Evolutionary conservation across 176 grass and related monocot species (phyloP).

Genomic region (Aegilops bicornis): DNA sequence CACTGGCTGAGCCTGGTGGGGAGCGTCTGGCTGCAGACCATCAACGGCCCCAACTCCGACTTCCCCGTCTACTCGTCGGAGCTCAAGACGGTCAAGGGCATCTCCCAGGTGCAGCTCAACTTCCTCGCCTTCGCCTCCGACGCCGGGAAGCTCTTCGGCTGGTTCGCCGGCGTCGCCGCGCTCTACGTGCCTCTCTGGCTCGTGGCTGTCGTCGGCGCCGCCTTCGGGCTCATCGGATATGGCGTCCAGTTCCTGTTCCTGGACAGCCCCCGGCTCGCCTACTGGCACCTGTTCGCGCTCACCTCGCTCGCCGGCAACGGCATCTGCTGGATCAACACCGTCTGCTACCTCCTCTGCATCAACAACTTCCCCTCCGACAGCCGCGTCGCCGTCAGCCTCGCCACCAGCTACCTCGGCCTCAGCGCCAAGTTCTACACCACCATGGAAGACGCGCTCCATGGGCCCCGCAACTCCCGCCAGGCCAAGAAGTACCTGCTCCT

Average conservation of each 20-base stretch:
- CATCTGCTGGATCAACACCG: conserved; percentile 99
- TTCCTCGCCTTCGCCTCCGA: conserved; percentile 95
- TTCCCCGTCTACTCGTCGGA: conserved; percentile 94
- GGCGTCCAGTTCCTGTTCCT: conserved; percentile 89
- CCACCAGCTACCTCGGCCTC: conserved; percentile 84
- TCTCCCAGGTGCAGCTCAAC: conserved; percentile 90
- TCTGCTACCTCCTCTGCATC: conserved; percentile 92
- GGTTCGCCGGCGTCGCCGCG: conserved; percentile 75
- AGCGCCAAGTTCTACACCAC: conserved; percentile 91
- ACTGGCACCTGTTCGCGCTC: conserved; percentile 85
- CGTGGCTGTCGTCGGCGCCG: conserved; percentile 58
- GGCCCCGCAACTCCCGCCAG: background rate
- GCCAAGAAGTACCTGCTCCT: conserved; percentile 78
- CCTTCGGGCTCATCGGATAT: conserved; percentile 71
- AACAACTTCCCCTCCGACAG: conserved; percentile 74
- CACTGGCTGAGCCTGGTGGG: conserved; percentile 91
- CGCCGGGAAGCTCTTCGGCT: conserved; percentile 88
- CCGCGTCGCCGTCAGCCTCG: conserved; percentile 74
- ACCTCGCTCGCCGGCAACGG: conserved; percentile 86
- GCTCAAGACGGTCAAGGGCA: conserved; percentile 72
- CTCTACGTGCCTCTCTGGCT: conserved; percentile 70
- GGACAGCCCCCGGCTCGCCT: conserved; percentile 41
- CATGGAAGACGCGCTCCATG: conserved; percentile 41
- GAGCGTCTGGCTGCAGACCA: conserved; percentile 87
- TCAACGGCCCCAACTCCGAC: conserved; percentile 91